Base-by-base conservation (phyloP, 164 flowering plant genomes). In the Vitis riparia region DNA sequence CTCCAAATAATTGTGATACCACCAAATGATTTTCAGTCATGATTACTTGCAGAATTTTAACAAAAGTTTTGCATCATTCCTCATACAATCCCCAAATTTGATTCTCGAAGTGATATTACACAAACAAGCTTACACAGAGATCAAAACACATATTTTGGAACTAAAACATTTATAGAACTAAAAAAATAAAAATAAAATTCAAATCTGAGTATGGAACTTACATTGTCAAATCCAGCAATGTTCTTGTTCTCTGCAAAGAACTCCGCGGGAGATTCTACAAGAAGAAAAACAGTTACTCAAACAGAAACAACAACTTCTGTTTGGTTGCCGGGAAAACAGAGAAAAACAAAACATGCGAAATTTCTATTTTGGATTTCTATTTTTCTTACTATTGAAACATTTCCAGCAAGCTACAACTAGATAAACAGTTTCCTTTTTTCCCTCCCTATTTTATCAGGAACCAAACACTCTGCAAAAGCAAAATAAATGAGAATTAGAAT, bases 201-300 rank as follows among this genome's bases (percentile, higher is more conserved):
- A 65, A 23, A 16, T 9, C 44, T 37, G 44, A 37, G 30, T 1
- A 11, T 2, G 9, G 52, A 63, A 71, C 93, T 76, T 65, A 96
- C 99, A 72, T 96, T 96, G 69, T 93, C 98, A 63, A 96, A 96
- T 1, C 99, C 99, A 53, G 98, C 98, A 59, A 94, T 94, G 78
- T 91, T 91, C 76, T 96, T 93, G 77, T 96, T 93, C 81, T 96
- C 99, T 0, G 98, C 97, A 27, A 95, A 95, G 82, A 95, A 93
- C 80, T 95, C 98, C 12, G 99, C 98, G 11, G 99, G 99, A 63
- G 99, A 96, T 76, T 96, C 99, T 96, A 91, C 90, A 78, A 7
- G 56, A 30, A 71, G 12, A 13, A 37, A 37, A 37, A 37, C 44
- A 37, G 44, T 37, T 37, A 37, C 44, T 37, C 44, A 37, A 37